phyloP scores from a whole-genome alignment of 2,329 filamentous ascomycete genomes.

The Penicillium carneum region DNA sequence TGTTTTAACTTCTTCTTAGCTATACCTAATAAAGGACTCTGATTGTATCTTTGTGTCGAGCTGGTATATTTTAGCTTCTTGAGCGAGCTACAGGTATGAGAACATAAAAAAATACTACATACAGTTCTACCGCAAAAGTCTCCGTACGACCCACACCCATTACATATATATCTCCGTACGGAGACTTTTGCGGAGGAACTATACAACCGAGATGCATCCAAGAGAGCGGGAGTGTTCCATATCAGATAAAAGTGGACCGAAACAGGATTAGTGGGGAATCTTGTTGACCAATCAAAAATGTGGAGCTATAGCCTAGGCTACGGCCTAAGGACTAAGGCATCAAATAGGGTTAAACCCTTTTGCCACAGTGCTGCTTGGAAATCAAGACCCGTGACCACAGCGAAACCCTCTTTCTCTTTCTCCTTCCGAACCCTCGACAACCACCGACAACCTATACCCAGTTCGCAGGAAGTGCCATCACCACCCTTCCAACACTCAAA shows the following conservation, averaged over 20 bases:
- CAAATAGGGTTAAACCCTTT: constrained; percentile 50
- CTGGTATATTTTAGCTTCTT: neutral
- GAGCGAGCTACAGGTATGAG: neutral
- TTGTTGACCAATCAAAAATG: neutral
- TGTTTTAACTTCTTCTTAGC: too few species aligned
- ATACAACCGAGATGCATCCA: neutral
- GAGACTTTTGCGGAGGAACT: too few species aligned
- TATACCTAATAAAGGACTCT: too few species aligned
- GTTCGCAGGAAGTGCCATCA: constrained; percentile 58
- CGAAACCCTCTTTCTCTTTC: constrained; percentile 36
- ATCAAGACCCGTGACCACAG: constrained; percentile 47
- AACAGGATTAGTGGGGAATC: constrained; percentile 6
- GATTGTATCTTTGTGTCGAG: neutral
- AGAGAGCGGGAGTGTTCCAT: neutral
- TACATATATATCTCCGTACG: too few species aligned
- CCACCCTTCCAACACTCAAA: constrained; percentile 69
- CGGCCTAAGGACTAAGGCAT: constrained; percentile 11
- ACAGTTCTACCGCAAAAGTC: too few species aligned
- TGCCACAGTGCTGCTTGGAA: constrained; percentile 55
- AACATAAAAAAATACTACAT: too few species aligned
- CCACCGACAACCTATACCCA: constrained; percentile 47
- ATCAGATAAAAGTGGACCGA: constrained; percentile 3
- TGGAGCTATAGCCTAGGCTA: rapidly evolving
- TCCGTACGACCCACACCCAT: too few species aligned
- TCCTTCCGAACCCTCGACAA: constrained; percentile 47